These are phyloP conservation scores for Wickerhamomyces canadensis DNA, from an alignment of 805 yeast species.

Conservation along the genomic window DNA sequence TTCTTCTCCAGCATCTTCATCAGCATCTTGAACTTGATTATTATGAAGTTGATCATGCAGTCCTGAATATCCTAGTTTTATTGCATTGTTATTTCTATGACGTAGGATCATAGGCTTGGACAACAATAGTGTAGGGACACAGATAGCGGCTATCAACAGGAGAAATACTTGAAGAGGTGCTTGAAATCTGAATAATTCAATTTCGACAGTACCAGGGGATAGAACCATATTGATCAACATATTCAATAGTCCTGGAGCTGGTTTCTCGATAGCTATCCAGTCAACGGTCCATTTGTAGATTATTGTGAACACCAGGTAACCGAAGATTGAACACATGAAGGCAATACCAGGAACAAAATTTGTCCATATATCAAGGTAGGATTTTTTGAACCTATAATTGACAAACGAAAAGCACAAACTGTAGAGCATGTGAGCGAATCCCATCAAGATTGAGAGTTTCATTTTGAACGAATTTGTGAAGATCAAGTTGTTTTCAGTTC, in stretches of 20 bases:
- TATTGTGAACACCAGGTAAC: slow-evolving; percentile 80
- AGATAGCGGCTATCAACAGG: slow-evolving; percentile 68
- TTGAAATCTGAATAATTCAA: slow-evolving; percentile 77
- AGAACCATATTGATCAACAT: slow-evolving; percentile 95
- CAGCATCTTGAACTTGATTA: slow-evolving; percentile 27
- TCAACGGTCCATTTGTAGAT: slow-evolving; percentile 92
- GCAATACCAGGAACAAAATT: slow-evolving; percentile 91
- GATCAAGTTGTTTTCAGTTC: slow-evolving; percentile 84
- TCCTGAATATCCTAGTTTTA: slow-evolving; percentile 46
- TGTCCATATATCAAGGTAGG: slow-evolving; percentile 78
- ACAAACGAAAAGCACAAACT: slow-evolving; percentile 80
- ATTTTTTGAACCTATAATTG: slow-evolving; percentile 64
- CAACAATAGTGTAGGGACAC: slow-evolving; percentile 90
- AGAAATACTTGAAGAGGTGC: slow-evolving; percentile 65
- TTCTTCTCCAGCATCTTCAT: slow-evolving; percentile 49
- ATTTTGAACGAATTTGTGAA: slow-evolving; percentile 95
- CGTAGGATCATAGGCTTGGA: slow-evolving; percentile 76
- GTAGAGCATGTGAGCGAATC: slow-evolving; percentile 91
- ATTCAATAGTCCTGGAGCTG: slow-evolving; percentile 90
- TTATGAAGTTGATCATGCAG: slow-evolving; percentile 28
- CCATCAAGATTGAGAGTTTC: slow-evolving; percentile 94
- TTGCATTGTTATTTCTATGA: slow-evolving; percentile 46
- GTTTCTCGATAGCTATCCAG: slow-evolving; percentile 72
- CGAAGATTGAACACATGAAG: slow-evolving; percentile 95
- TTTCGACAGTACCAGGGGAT: slow-evolving; percentile 85